Base-by-base conservation (phyloP, 192 early-diverging fungal genomes). In the Umbelopsis ramanniana region DNA sequence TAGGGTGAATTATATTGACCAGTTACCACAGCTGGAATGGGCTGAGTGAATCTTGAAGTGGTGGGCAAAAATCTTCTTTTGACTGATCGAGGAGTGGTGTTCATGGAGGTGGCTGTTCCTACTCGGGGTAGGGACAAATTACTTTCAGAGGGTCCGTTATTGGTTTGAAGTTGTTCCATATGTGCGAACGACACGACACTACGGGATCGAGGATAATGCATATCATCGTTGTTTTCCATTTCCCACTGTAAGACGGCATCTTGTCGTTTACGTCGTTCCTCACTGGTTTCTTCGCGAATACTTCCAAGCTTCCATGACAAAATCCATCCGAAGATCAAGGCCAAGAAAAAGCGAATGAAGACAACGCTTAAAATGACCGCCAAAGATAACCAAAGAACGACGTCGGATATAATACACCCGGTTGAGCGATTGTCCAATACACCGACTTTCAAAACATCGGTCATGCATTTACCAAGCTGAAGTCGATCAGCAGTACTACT, bases 251-350 rank as follows among this genome's bases (percentile, higher is more conserved):
- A 73, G 15, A 85, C 74, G 7, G 74, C 69, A 52, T 87, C 84
- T 52, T 77, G 78, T 17, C 84, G 72, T 29, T 66, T 67, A 19
- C 79, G 53, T 67, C 82, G 80, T 46, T 85, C 83, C 37, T 82
- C 83, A 33, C 83, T 83, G 40, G 90, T 85, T 70, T 89, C 85
- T 70, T 87, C 80, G 43, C 86, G 86, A 50, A 95, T 87, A 63
- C 89, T 89, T 12, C 95, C 95, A 37, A 97, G 81, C 24, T 89
- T 83, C 81, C 89, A 86, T 8, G 89, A 89, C 55, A 94, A 79
- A 63, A 93, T 87, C 94, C 94, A 96, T 37, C 88, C 87, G 84
- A 94, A 96, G 46, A 89, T 81, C 33, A 95, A 68, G 0, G 95
- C 93, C 79, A 94, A 72, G 66, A 88, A 77, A 74, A 96, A 96